Conservation (phyloP, 2,329 filamentous ascomycete genomes). For the Fusarium sp. region DNA sequence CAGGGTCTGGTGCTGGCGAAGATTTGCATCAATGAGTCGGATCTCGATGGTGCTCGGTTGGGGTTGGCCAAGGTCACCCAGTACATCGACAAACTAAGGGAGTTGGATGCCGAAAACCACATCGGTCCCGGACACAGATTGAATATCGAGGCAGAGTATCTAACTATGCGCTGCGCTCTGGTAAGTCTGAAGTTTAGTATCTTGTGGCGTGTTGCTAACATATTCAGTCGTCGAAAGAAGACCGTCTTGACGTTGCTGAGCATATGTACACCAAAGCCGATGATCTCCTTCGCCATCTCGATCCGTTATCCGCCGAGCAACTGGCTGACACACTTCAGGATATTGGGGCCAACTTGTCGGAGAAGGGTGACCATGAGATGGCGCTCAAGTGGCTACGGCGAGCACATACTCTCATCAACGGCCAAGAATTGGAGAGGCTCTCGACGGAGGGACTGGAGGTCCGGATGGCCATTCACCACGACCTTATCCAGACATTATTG, state of each 20-base stretch:
- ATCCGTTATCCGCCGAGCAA: conserved; percentile 66
- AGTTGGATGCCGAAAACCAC: not conserved
- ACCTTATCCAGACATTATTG: conserved; percentile 68
- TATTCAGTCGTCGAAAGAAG: conserved; percentile 78
- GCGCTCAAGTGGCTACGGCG: conserved; percentile 81
- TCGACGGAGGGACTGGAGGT: conserved; percentile 73
- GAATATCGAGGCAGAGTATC: conserved; percentile 70
- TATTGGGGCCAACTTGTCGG: conserved; percentile 73
- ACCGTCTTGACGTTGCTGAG: conserved; percentile 80
- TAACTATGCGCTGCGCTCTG: conserved; percentile 73
- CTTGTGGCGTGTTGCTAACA: conserved; percentile 30
- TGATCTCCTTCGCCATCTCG: conserved; percentile 53
- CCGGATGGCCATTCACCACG: conserved; percentile 74
- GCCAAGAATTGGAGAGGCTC: conserved; percentile 65
- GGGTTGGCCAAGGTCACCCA: conserved; percentile 74
- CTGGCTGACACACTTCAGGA: conserved; percentile 77
- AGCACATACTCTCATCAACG: conserved; percentile 70
- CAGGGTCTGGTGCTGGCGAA: conserved; percentile 76
- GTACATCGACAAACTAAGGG: conserved; percentile 55
- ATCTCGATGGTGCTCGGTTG: conserved; percentile 69
- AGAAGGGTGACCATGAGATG: conserved; percentile 62
- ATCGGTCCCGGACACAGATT: conserved; percentile 17
- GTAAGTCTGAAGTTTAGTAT: conserved; percentile 58
- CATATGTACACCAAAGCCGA: conserved; percentile 76
- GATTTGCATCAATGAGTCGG: conserved; percentile 60